Evolutionary conservation across 1,284 basidiomycete species (phyloP).

Genomic region (Apiotrichum sp.): DNA sequence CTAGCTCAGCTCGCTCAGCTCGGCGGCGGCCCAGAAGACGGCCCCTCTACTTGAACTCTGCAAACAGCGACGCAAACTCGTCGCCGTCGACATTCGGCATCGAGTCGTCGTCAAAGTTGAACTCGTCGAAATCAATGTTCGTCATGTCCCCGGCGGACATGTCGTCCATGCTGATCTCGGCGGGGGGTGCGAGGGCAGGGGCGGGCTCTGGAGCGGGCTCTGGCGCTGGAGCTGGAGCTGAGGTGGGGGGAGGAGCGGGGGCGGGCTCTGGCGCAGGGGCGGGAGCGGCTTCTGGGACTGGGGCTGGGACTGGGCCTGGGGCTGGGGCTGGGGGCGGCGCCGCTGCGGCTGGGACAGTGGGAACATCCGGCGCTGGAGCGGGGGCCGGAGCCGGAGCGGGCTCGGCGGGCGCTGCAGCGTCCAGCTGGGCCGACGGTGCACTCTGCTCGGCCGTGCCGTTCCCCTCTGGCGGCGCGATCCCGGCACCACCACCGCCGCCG

Average conservation of each 20-base stretch:
- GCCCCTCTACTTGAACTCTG: constrained; percentile 26
- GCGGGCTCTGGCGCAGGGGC: neutral
- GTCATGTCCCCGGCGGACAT: constrained; percentile 10
- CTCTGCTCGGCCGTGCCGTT: too few species aligned
- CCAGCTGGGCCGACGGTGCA: too few species aligned
- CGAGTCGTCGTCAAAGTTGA: constrained; percentile 26
- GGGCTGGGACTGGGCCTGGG: too few species aligned
- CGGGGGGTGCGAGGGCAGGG: neutral
- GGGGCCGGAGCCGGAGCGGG: neutral
- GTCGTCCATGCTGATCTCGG: neutral
- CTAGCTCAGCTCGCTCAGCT: too few species aligned
- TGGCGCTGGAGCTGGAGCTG: neutral
- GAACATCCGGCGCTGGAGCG: neutral
- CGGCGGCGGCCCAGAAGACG: neutral
- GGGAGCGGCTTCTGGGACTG: neutral
- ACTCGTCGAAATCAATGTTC: constrained; percentile 33
- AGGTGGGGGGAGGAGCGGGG: neutral
- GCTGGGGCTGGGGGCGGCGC: too few species aligned
- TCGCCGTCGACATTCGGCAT: constrained; percentile 31
- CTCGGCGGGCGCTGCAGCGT: neutral
- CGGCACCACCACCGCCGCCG: neutral
- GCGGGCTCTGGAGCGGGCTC: neutral
- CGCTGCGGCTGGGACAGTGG: neutral
- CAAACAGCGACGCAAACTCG: constrained; percentile 33
- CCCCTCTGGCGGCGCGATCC: too few species aligned